A percentile compares a stretch with the other conserved stretches of the same genome.
These are phyloP conservation scores for Xylaria sp. DNA, from an alignment of 2,329 filamentous ascomycete genomes.

Conservation along the genomic window DNA sequence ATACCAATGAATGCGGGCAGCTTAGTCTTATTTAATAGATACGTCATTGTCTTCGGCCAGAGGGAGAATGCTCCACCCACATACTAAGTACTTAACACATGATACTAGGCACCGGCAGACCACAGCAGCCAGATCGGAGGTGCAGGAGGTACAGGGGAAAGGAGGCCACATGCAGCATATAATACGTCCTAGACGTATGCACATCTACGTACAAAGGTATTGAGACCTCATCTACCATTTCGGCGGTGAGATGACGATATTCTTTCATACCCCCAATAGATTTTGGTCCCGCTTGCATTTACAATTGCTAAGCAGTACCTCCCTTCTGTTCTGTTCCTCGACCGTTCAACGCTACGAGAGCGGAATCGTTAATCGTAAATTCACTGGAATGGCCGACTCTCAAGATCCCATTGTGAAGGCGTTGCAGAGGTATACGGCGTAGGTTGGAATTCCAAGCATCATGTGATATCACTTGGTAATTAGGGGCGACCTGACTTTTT, in stretches of 20 bases:
- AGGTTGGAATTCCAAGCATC: conserved; percentile 27
- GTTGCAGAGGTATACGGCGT: conserved; percentile 52
- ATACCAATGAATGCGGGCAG: neutral
- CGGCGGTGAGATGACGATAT: conserved; percentile 4
- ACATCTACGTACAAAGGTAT: neutral
- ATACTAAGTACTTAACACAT: too few species aligned
- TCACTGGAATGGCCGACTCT: conserved; percentile 39
- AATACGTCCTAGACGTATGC: neutral
- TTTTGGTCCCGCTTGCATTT: neutral
- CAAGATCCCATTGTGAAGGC: conserved; percentile 49
- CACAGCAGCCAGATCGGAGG: neutral
- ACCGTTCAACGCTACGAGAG: neutral
- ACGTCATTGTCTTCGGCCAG: conserved; percentile 30
- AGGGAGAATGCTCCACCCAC: conserved; percentile 13
- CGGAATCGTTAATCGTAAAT: conserved; percentile 5
- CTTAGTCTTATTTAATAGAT: neutral
- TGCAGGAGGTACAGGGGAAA: neutral
- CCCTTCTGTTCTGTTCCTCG: neutral
- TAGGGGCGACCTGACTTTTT: conserved; percentile 10
- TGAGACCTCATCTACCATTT: neutral
- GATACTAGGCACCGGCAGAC: neutral
- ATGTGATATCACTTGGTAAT: neutral
- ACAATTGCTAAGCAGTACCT: neutral
- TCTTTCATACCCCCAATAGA: neutral
- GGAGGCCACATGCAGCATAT: neutral